A percentile compares a stretch with the other conserved stretches of the same genome.
These are phyloP conservation scores for Gentiana macrophylla DNA, from an alignment of 257 asterid species.

Conservation along the genomic window DNA sequence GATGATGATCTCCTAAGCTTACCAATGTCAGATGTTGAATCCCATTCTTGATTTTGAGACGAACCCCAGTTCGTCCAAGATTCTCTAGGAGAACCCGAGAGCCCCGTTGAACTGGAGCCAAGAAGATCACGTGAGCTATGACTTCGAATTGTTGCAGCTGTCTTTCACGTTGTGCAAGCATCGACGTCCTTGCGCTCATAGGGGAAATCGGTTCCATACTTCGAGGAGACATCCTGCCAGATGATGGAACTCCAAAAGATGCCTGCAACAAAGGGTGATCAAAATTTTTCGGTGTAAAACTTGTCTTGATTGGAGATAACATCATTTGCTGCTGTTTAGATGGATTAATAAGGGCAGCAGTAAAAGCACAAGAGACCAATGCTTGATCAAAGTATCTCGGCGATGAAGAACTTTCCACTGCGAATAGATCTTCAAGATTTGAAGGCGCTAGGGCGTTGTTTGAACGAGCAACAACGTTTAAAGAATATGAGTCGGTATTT, in stretches of 20 bases:
- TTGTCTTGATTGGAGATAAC: conserved; percentile 56
- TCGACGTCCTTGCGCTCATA: conserved; percentile 51
- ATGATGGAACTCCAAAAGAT: conserved; percentile 40
- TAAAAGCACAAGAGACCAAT: conserved; percentile 53
- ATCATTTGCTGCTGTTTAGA: conserved; percentile 71
- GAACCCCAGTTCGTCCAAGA: conserved; percentile 59
- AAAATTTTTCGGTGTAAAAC: conserved; percentile 40
- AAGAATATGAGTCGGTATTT: conserved; percentile 19
- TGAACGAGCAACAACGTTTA: conserved; percentile 45
- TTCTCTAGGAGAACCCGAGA: conserved; percentile 38
- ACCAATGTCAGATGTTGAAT: conserved; percentile 23
- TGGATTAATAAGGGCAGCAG: conserved; percentile 46
- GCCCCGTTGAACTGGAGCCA: conserved; percentile 38
- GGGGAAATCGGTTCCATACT: conserved; percentile 66
- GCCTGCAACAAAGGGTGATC: conserved; percentile 51
- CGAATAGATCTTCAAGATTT: conserved; percentile 63
- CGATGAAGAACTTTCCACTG: conserved; percentile 59
- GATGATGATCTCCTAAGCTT: conserved; percentile 53
- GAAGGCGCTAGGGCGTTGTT: conserved; percentile 43
- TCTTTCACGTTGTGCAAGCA: conserved; percentile 48
- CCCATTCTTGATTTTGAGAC: conserved; percentile 52
- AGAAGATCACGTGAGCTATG: conserved; percentile 73
- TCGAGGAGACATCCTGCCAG: conserved; percentile 72
- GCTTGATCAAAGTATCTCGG: conserved; percentile 56
- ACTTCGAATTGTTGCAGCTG: conserved; percentile 59